Evolutionary conservation across 1,284 basidiomycete species (phyloP), one percentile per base, ranked within the genome.

Genomic region (Cutaneotrichosporon arboriforme): DNA sequence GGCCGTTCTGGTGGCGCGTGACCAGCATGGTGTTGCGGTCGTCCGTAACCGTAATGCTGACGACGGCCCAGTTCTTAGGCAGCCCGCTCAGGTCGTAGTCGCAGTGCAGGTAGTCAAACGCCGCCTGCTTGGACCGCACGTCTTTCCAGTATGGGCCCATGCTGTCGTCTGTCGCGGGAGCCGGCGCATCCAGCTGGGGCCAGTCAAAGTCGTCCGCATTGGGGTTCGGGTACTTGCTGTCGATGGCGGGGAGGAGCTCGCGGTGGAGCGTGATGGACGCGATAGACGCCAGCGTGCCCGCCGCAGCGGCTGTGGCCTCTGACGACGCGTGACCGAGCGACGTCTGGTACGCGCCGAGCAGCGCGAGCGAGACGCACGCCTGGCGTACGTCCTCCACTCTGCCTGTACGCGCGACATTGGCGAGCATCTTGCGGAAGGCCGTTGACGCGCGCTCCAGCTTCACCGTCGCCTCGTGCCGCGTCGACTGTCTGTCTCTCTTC

Each of bases 1-100:
- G 73, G 4, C 79, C 77, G 2, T 82, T 78, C 36, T 85, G 80
- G 61, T 92, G 86, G 13, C 92, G 84, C 1, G 88, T 85, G 41
- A 97, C 74, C 58, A 97, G 85, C 67, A 98, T 80, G 4, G 87
- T 87, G 60, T 82, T 85, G 59, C 83, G 83, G 65, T 96, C 90
- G 7, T 86, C 82, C 0, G 88, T 86, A 46, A 97, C 79, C 57
- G 81, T 86, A 61, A 98, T 84, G 57, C 86, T 89, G 50, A 97
- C 78, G 10, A 93, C 81, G 4, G 85, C 87, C 92, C 94, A 97
- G 57, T 86, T 80, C 3, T 70, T 59, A 0, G 94, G 92, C 1
- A 97, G 76, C n/a, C 55, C 13, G 0, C 62, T 52, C 1, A 67
- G 43, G 47, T 71, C 63, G 13, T 39, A 72, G 64, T 59, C 49